Percentiles rank a stretch among this genome's conserved stretches.
phyloP scores from a whole-genome alignment of 2,329 filamentous ascomycete species.

The Monilinia fructigena region DNA sequence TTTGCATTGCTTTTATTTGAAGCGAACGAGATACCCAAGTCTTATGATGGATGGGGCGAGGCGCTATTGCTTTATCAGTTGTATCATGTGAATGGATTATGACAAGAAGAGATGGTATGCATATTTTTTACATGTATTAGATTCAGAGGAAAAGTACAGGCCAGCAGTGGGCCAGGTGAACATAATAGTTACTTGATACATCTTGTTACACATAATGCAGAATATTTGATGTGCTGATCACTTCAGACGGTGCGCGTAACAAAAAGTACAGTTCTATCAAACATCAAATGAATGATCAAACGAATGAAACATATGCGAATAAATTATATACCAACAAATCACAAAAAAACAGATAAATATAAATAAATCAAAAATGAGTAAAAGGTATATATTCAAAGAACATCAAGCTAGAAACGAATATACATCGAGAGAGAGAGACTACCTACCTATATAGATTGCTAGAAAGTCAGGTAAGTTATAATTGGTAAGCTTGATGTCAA shows the following conservation, averaged over 20 bases:
- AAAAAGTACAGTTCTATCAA: too few relatives aligned
- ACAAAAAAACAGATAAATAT: too few relatives aligned
- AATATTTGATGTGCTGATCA: neutral
- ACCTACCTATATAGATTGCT: too few relatives aligned
- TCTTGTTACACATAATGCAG: neutral
- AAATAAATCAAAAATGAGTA: too few relatives aligned
- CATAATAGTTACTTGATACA: neutral
- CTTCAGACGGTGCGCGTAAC: neutral
- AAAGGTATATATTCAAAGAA: too few relatives aligned
- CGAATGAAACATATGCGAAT: too few relatives aligned
- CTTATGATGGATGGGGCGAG: neutral
- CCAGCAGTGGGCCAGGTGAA: neutral
- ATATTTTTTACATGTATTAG: neutral
- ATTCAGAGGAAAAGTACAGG: neutral
- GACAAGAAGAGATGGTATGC: neutral
- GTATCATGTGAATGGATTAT: neutral
- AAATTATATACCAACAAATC: too few relatives aligned
- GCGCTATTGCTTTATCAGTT: conserved; percentile 2
- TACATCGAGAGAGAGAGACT: too few relatives aligned
- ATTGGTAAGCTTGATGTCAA: too few relatives aligned
- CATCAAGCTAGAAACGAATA: too few relatives aligned
- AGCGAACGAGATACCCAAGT: conserved; percentile 7
- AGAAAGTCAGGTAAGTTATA: too few relatives aligned
- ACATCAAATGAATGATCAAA: too few relatives aligned
- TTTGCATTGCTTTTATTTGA: conserved; percentile 5